These are phyloP conservation scores for Volvariella volvacea DNA, from an alignment of 1,284 basidiomycete species.

Conservation along the genomic window DNA sequence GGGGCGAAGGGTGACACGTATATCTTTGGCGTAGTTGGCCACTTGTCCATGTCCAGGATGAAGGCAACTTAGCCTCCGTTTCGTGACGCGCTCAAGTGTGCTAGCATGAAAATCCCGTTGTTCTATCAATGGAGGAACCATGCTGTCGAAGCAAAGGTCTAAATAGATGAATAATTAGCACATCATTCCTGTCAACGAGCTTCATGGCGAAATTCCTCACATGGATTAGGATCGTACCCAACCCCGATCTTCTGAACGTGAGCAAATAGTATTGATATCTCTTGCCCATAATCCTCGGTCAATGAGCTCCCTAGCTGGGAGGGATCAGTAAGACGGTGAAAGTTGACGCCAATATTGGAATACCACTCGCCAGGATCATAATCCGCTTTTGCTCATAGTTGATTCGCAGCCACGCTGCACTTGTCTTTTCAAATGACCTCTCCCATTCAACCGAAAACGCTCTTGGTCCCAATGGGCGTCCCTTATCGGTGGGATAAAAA, in stretches of 20 bases:
- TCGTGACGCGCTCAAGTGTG: slow-evolving; percentile 20
- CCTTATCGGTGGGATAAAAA: slow-evolving; percentile 21
- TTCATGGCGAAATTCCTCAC: slow-evolving; percentile 19
- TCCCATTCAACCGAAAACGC: slow-evolving; percentile 64
- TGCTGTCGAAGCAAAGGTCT: slow-evolving; percentile 17
- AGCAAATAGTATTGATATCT: slow-evolving; percentile 46
- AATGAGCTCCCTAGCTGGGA: slow-evolving; percentile 48
- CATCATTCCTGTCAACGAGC: slow-evolving; percentile 11
- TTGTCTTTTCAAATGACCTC: slow-evolving; percentile 30
- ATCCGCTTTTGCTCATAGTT: slow-evolving; percentile 63
- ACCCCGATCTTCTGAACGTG: slow-evolving; percentile 54
- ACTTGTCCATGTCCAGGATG: slow-evolving; percentile 46
- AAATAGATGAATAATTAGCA: too few relatives aligned
- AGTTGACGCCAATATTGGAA: neutral
- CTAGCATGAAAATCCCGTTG: slow-evolving; percentile 13
- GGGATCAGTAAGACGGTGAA: slow-evolving; percentile 2
- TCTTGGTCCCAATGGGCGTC: slow-evolving; percentile 31
- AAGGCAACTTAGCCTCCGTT: slow-evolving; percentile 45
- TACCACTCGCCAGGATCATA: slow-evolving; percentile 40
- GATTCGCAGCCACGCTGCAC: slow-evolving; percentile 48
- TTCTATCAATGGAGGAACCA: slow-evolving; percentile 10
- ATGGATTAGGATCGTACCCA: slow-evolving; percentile 44
- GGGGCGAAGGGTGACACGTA: slow-evolving; percentile 51
- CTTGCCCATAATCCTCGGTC: slow-evolving; percentile 42
- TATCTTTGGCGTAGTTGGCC: slow-evolving; percentile 58